Conservation (phyloP, 2,329 filamentous ascomycete genomes). For the Scortechinia acanthostroma region DNA sequence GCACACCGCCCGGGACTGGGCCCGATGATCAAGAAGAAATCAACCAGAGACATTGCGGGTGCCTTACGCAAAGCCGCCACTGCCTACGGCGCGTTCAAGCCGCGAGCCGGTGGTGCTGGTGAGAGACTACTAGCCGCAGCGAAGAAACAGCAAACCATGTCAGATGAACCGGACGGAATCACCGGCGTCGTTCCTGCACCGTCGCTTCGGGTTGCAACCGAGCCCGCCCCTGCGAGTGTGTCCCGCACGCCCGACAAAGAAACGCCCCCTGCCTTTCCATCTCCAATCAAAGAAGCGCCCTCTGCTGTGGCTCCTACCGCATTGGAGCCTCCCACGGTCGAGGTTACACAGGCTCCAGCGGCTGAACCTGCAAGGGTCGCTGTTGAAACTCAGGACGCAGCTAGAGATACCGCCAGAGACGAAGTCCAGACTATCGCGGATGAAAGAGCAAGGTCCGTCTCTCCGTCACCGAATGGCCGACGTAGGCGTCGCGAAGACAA, state of each 20-base stretch:
- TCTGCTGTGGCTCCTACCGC: no score
- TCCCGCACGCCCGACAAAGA: neutral
- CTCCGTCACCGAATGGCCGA: neutral
- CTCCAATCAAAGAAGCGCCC: neutral
- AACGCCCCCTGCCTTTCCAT: neutral
- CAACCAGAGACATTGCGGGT: slow-evolving; percentile 37
- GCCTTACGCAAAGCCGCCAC: slow-evolving; percentile 56
- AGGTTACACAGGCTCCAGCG: neutral
- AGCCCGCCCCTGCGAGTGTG: neutral
- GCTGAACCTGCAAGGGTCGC: neutral
- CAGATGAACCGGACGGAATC: slow-evolving; percentile 48
- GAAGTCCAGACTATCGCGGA: neutral
- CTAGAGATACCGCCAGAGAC: neutral
- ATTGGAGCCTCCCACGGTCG: neutral
- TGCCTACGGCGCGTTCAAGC: slow-evolving; percentile 54
- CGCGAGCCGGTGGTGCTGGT: slow-evolving; percentile 57
- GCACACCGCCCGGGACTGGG: slow-evolving; percentile 49
- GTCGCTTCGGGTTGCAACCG: slow-evolving; percentile 14
- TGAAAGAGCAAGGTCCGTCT: neutral
- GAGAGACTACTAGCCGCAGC: slow-evolving; percentile 48
- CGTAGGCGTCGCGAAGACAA: slow-evolving; percentile 27
- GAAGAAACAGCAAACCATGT: slow-evolving; percentile 31
- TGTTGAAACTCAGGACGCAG: neutral
- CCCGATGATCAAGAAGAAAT: slow-evolving; percentile 60
- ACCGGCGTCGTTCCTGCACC: slow-evolving; percentile 58